A percentile compares a stretch with the other conserved stretches of the same genome.
These are phyloP conservation scores for Hyparrhenia diplandra DNA, from an alignment of 176 grass and related monocot species.

Conservation along the genomic window DNA sequence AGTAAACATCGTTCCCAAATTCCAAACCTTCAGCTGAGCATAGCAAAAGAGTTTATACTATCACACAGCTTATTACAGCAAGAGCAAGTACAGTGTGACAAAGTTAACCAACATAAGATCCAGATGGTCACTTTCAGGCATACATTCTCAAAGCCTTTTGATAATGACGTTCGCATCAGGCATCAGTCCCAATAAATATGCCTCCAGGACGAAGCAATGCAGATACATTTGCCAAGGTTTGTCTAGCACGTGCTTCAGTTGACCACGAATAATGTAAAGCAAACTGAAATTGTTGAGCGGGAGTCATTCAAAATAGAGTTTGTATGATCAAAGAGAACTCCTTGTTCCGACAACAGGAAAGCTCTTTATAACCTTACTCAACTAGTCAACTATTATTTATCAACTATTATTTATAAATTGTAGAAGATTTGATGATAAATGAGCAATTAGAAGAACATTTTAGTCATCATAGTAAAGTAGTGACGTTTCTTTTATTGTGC, in stretches of 20 bases:
- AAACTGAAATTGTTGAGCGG: constrained; percentile 57
- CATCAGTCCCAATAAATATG: constrained; percentile 91
- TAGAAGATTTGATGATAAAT: neutral
- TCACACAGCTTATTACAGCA: constrained; percentile 17
- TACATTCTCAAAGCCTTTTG: constrained; percentile 89
- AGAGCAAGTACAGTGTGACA: neutral
- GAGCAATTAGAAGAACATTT: neutral
- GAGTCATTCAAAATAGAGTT: neutral
- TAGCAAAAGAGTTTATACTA: constrained; percentile 10
- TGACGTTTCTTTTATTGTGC: constrained; percentile 5
- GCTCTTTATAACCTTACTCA: neutral
- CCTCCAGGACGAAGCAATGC: constrained; percentile 87
- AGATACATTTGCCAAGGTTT: constrained; percentile 82
- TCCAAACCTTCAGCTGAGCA: constrained; percentile 88
- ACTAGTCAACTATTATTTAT: neutral
- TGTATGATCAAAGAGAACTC: neutral
- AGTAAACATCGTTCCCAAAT: constrained; percentile 92
- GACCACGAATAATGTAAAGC: constrained; percentile 98
- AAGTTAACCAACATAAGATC: constrained; percentile 23
- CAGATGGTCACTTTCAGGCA: neutral
- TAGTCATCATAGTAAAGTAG: neutral
- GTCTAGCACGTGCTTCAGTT: constrained; percentile 83
- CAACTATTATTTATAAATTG: neutral
- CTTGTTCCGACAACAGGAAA: neutral
- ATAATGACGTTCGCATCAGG: constrained; percentile 92